These are phyloP conservation scores for Candida pseudoglaebosa DNA, from an alignment of 805 yeast genomes.

Conservation along the genomic window DNA sequence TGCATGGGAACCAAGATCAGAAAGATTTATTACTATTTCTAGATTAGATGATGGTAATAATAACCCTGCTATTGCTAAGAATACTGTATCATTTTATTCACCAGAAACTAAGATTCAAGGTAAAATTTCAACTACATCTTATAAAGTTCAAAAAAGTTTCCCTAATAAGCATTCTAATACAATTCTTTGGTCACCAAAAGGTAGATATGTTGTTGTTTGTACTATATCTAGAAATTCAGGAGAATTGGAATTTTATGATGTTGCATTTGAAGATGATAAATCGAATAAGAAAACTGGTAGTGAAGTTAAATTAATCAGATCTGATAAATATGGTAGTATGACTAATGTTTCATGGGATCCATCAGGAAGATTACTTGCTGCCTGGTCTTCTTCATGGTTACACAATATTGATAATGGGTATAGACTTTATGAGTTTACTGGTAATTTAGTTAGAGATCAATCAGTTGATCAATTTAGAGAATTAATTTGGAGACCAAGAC, in stretches of 20 bases:
- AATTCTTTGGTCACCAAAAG: constrained; percentile 86
- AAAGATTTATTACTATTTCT: constrained; percentile 79
- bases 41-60: constrained; percentile 51
- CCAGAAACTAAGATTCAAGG: constrained; percentile 60
- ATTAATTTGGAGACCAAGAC: constrained; percentile 97
- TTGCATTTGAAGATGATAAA: constrained; percentile 73
- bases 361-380: constrained; percentile 85
- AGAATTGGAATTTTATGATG: constrained; percentile 81
- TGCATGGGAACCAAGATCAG: constrained; percentile 95
- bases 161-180: constrained; percentile 66
- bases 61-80: constrained; percentile 63
- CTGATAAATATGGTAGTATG: constrained; percentile 69
- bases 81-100: constrained; percentile 74
- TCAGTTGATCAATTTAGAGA: constrained; percentile 78
- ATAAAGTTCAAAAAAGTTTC: constrained; percentile 57
- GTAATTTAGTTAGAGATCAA: constrained; percentile 72
- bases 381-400: constrained; percentile 83
- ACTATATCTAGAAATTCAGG: constrained; percentile 49
- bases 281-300: constrained; percentile 49
- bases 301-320: constrained; percentile 57
- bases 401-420: constrained; percentile 88
- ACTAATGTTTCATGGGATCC: constrained; percentile 93
- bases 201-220: constrained; percentile 70
- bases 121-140: constrained; percentile 42
- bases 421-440: constrained; percentile 81